Base-by-base conservation (phyloP, 163 green algal genomes). In the Picocystis sp. region DNA sequence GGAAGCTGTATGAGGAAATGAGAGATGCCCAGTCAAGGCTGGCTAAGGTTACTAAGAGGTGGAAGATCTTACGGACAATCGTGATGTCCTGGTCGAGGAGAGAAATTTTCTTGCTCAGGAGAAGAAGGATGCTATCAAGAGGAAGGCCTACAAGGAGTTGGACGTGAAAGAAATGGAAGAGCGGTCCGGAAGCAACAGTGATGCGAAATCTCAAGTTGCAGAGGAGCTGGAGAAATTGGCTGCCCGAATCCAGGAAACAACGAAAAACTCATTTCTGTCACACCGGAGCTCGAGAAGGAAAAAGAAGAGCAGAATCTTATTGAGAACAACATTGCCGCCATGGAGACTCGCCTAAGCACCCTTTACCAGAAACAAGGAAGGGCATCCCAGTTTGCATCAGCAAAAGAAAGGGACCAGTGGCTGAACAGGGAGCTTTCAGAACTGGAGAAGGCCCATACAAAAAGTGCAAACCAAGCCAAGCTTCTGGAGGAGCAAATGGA, bases 281-380 rank as follows among this genome's bases (percentile, higher is more conserved):
- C 48, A 9, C 24, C 24, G 5, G 11, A 24, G 17, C 14, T 72
- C 9, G 35, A 61, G 13, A 47, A 43, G 3, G 6, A 23, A 42
- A 42, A 52, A 43, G 47, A 51, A 45, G 22, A 74, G 67, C 21
- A 60, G 23, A 44, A 53, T 57, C 12, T 15, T n/a, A 51, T 53
- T 29, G 45, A 72, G 42, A 13, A 33, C 22, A 50, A 65, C 3
- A 55, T 77, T 38, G 29, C 29, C 8, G 29, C 29, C 3, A 38
- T 38, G 29, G 29, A 38, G 8, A 38, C 29, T 8, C 34, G 47
- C 3, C 47, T 54, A 8, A 33, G 38, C 24, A 33, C 59, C 23
- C 66, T 94, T 56, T 81, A 82, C 50, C 52, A 69, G 25, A 93
- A 92, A 77, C 73, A 87, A 61, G 87, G 84, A 11, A 66, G 74